Evolutionary conservation across 2,329 filamentous ascomycete genomes (phyloP), one percentile per base, ranked within the genome.

Genomic region (Chrysosphaeria jannelii): DNA sequence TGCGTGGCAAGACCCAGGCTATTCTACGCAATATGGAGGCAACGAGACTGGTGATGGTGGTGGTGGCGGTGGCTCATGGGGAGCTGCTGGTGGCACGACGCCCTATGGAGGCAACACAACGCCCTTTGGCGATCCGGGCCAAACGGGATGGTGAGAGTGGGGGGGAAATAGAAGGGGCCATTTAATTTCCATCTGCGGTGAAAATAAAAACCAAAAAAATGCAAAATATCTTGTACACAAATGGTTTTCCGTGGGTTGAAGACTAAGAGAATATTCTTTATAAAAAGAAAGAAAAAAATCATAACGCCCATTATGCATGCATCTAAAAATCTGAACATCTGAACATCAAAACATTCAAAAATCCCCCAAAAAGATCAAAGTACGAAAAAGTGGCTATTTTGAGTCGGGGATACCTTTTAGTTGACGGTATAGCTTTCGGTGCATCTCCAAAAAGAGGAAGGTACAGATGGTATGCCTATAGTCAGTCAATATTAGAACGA

Each of bases 371-470:
- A 21, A 22, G 10, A 13, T 7, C 6, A 14, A 23, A 19, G 6
- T 10, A 16, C 10, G 18, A 6, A 9, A 16, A 18, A 7, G 15
- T 1, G 6, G 9, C 15, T 29, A 31, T 14, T 25, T n/a, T 10
- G 31, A 27, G 13, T 44, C 33, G 18, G 46, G 44, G 19, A 50
- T 30, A 11, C 45, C 51, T 30, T 50, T 47, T 24, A 61, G 30
- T 30, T 50, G 51, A 40, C 57, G 54, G 45, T 76, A 88, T 13
- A 65, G 41, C 43, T 68, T 74, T 48, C 79, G 76, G 44, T 89
- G 76, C 41, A 75, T 65, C 42, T 89, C 76, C 37, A 89, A 42
- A 42, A 85, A 79, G 36, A 89, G 40, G 42, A 89, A 79, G 17
- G 75, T 89, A 35, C 69, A 68, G 29, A 89, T 71, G 6, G 75